Base-by-base conservation (phyloP, 2,329 filamentous ascomycete genomes). In the Cladosporium sp. region DNA sequence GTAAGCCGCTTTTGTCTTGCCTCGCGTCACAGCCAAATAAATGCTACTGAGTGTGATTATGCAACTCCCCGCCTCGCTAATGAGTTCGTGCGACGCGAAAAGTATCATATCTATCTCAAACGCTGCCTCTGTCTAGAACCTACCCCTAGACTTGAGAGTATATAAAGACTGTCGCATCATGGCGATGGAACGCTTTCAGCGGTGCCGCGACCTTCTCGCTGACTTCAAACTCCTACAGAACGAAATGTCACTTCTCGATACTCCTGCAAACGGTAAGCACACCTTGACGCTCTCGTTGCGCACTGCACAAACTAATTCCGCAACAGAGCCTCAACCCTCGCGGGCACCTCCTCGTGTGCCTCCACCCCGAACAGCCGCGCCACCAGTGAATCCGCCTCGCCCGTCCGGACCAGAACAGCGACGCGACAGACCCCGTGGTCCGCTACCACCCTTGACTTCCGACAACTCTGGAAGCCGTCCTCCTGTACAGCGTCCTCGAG, bases 221-320 rank as follows among this genome's bases (percentile, higher is more conserved):
- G 59, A 71, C 63, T 72, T 67, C 62, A 65, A 67, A 29, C 54
- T 59, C 43, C 55, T 60, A 51, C 67, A 89, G 86, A 80, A 81
- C 62, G 83, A 83, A 49, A 73, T 90, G 56, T 83, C 77, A 6
- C 72, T 90, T 38, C 79, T 85, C 50, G 83, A 88, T 59, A 77
- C 74, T 58, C 67, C 70, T 22, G 69, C 69, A 46, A 69, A 67
- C 53, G 64, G 66, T 59, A 66, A 35, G 64, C 59, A 33, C 1
- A 33, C n/a, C 2, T 29, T 15, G 13, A 13, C 36, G 4, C 20
- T 22, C 30, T 19, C 12, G 16, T 19, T 12, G 33, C 8, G 39
- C 8, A 25, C 19, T 29, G 27, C 38, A 9, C 15, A 20, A 4
- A 49, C 39, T 57, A 33, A 53, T 30, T 22, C 5, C 2, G 8